phyloP scores from a whole-genome alignment of 2,329 filamentous ascomycete genomes.

The Hypoxylon sp. region DNA sequence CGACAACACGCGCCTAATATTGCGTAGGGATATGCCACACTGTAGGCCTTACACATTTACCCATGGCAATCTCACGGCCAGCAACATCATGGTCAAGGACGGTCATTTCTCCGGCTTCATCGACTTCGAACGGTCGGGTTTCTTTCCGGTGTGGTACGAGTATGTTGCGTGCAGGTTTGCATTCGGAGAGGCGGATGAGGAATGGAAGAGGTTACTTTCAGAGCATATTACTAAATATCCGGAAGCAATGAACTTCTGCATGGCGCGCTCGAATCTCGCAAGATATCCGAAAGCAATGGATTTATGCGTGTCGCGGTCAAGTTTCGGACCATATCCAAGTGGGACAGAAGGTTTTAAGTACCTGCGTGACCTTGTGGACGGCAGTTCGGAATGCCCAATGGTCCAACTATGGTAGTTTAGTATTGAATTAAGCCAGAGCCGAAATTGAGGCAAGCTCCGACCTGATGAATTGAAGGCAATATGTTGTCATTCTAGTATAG shows the following conservation, averaged over 20 bases:
- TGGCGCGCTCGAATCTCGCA: not conserved
- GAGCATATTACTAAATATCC: slow-evolving; percentile 5
- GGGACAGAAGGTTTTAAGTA: not conserved
- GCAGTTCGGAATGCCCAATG: not conserved
- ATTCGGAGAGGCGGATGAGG: not conserved
- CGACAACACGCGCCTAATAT: not conserved
- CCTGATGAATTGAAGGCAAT: not conserved
- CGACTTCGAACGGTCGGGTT: slow-evolving; percentile 19
- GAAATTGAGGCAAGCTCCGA: not conserved
- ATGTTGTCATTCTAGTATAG: not conserved
- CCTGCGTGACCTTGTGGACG: not conserved
- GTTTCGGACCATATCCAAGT: not conserved
- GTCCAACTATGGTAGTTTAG: not conserved
- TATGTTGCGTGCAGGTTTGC: slow-evolving; percentile 7
- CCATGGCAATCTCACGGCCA: slow-evolving; percentile 8
- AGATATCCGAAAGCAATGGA: slow-evolving; percentile 11
- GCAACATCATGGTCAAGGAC: slow-evolving; percentile 23
- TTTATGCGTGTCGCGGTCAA: not conserved
- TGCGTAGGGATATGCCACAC: slow-evolving; percentile 9
- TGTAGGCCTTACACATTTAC: slow-evolving; percentile 18
- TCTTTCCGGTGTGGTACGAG: slow-evolving; percentile 22
- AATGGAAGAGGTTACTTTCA: slow-evolving; percentile 22
- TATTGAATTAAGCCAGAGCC: not conserved
- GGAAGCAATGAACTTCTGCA: slow-evolving; percentile 14
- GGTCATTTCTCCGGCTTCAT: slow-evolving; percentile 19